Percentiles rank a stretch among this genome's conserved stretches.
Evolutionary conservation across 1,284 basidiomycete genomes (phyloP).

Genomic region (Thelephora terrestris): DNA sequence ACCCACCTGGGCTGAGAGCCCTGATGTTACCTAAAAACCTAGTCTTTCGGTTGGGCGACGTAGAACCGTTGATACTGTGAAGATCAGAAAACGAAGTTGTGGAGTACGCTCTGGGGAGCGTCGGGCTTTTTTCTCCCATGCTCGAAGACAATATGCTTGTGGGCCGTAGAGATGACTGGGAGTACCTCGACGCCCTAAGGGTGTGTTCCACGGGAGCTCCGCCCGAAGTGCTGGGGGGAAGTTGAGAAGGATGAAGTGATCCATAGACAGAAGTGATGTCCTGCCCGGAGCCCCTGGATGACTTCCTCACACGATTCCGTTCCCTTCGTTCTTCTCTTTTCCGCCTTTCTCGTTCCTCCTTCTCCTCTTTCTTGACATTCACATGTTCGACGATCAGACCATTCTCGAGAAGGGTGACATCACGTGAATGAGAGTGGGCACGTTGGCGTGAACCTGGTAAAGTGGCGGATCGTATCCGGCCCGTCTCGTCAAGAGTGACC

Average conservation of each 20-base stretch:
- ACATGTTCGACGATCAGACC: conserved; percentile 82
- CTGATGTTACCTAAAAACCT: conserved; percentile 72
- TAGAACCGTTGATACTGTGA: conserved; percentile 52
- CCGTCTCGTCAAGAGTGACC: conserved; percentile 43
- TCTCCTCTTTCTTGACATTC: conserved; percentile 72
- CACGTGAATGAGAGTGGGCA: conserved; percentile 45
- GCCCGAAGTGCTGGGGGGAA: conserved; percentile 49
- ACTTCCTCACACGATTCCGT: conserved; percentile 53
- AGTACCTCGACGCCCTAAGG: conserved; percentile 46
- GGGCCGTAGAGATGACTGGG: conserved; percentile 46
- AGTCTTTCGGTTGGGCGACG: conserved; percentile 53
- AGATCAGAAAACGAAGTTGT: conserved; percentile 72
- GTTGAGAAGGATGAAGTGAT: not conserved
- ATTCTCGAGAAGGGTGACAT: conserved; percentile 73
- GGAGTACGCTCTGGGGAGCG: conserved; percentile 53
- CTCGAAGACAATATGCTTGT: conserved; percentile 49
- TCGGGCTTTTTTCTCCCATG: conserved; percentile 45
- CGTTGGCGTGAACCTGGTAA: conserved; percentile 27
- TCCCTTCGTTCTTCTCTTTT: conserved; percentile 55
- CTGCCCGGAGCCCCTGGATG: conserved; percentile 53
- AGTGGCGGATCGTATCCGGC: conserved; percentile 52
- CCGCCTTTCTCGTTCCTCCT: conserved; percentile 53
- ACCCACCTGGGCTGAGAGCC: conserved; percentile 58
- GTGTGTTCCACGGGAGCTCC: conserved; percentile 34
- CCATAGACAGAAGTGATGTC: conserved; percentile 59